A percentile compares a stretch with the other conserved stretches of the same genome.
Evolutionary conservation across 2,329 filamentous ascomycete species (phyloP).

Genomic region (Leptographium wingfieldii): DNA sequence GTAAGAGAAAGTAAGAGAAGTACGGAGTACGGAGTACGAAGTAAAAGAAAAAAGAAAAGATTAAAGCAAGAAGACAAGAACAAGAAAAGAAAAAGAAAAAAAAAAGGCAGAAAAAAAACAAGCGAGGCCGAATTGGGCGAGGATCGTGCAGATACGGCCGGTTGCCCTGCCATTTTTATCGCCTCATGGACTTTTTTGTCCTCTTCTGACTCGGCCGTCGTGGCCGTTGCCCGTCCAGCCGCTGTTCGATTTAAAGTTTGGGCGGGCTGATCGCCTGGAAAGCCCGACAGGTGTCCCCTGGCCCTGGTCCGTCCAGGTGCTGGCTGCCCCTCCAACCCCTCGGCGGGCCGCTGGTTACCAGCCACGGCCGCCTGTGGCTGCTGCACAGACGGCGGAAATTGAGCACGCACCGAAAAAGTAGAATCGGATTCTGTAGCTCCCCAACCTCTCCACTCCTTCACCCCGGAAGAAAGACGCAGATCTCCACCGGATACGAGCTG

Average conservation of each 20-base stretch:
- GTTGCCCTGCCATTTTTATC: not conserved
- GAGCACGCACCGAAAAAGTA: too few relatives aligned
- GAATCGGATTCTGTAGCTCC: too few relatives aligned
- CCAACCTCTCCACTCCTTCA: too few relatives aligned
- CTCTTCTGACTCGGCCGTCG: too few relatives aligned
- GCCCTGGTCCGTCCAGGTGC: not conserved
- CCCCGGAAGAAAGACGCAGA: not conserved
- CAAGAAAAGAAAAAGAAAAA: not conserved
- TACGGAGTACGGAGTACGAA: too few relatives aligned
- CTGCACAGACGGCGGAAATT: too few relatives aligned
- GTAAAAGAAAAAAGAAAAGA: not conserved
- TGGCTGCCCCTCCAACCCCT: not conserved
- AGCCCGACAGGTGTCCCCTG: not conserved
- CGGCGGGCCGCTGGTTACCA: too few relatives aligned
- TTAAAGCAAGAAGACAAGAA: not conserved
- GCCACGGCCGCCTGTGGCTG: too few relatives aligned
- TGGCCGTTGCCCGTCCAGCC: not conserved
- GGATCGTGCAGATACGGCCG: not conserved
- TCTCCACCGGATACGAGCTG: not conserved
- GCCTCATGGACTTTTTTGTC: too few relatives aligned
- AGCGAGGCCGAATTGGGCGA: not conserved
- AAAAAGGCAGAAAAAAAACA: not conserved
- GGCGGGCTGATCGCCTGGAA: not conserved
- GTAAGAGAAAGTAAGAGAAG: not conserved
- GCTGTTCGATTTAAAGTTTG: not conserved